These are phyloP conservation scores for Scutellaria barbata DNA, from an alignment of 257 asterid species.

Conservation along the genomic window DNA sequence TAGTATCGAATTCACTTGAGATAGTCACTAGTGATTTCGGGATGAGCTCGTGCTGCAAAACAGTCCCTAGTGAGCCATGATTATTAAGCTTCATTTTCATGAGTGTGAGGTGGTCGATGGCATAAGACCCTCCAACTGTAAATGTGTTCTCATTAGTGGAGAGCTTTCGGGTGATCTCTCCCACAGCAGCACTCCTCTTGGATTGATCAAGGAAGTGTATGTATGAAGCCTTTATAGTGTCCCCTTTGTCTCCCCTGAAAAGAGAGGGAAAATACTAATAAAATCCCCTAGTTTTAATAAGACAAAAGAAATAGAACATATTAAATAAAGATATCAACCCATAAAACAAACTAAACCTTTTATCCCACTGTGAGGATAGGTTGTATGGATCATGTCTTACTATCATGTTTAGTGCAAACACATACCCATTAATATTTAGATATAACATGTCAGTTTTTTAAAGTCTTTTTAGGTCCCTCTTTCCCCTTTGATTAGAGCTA, in stretches of 20 bases:
- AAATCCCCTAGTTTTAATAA: background rate
- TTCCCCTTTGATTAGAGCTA: too few species aligned
- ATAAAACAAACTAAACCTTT: too few species aligned
- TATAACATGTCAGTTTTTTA: too few species aligned
- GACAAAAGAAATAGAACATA: too few species aligned
- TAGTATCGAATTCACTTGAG: constrained; percentile 70
- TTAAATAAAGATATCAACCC: too few species aligned
- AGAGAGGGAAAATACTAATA: background rate
- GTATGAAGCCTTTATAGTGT: constrained; percentile 64
- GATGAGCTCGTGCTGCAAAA: constrained; percentile 67
- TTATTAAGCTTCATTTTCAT: constrained; percentile 70
- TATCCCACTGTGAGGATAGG: too few species aligned
- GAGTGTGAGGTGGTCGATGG: constrained; percentile 56
- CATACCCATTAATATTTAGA: too few species aligned
- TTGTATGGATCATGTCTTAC: too few species aligned
- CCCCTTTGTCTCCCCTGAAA: constrained; percentile 72
- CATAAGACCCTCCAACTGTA: constrained; percentile 68
- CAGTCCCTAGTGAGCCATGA: constrained; percentile 61
- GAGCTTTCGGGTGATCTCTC: constrained; percentile 63
- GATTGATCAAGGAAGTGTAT: constrained; percentile 57
- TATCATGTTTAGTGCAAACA: too few species aligned
- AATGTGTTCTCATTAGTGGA: constrained; percentile 70
- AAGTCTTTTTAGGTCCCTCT: too few species aligned
- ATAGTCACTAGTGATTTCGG: constrained; percentile 57
- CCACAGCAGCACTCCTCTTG: constrained; percentile 64